Evolutionary conservation across 176 grass and related monocot genomes (phyloP).

Genomic region (Metroxylon sagu): DNA sequence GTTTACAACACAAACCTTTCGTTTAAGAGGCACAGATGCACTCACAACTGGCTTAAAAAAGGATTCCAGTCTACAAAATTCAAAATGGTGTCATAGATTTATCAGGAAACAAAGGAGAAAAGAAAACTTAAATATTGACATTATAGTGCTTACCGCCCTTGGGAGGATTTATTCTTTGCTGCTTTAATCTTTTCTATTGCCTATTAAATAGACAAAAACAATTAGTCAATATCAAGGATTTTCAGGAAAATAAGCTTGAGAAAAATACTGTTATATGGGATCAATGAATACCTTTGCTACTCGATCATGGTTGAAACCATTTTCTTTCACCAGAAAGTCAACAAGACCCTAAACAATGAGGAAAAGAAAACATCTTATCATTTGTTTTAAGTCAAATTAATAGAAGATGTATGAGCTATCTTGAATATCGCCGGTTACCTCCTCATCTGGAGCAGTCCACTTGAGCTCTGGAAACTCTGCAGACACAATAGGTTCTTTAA

Average conservation of each 20-base stretch:
- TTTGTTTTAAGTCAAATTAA: not conserved
- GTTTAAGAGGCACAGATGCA: constrained; percentile 9
- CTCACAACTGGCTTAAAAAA: constrained; percentile 34
- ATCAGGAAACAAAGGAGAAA: not conserved
- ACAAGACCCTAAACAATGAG: constrained; percentile 45
- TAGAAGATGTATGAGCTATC: constrained; percentile 3
- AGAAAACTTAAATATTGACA: not conserved
- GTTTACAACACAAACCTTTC: not conserved
- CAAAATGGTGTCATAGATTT: constrained; percentile 16
- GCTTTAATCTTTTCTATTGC: constrained; percentile 77
- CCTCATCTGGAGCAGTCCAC: constrained; percentile 55
- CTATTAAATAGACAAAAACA: constrained; percentile 36
- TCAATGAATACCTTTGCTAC: constrained; percentile 52
- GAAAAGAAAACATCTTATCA: constrained; percentile 7
- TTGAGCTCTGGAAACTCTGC: constrained; percentile 51
- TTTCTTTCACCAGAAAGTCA: constrained; percentile 65
- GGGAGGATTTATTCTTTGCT: constrained; percentile 51
- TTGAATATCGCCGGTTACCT: constrained; percentile 35
- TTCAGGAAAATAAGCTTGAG: too few relatives aligned
- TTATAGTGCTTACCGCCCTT: constrained; percentile 36
- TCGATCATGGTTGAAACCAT: constrained; percentile 75
- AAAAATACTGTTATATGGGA: too few relatives aligned
- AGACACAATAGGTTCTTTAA: constrained; percentile 70
- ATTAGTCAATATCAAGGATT: not conserved
- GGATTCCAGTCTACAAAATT: constrained; percentile 31